A percentile compares a stretch with the other conserved stretches of the same genome.
Conservation (phyloP, 2,329 filamentous ascomycete genomes). For the Claviceps humidiphila region DNA sequence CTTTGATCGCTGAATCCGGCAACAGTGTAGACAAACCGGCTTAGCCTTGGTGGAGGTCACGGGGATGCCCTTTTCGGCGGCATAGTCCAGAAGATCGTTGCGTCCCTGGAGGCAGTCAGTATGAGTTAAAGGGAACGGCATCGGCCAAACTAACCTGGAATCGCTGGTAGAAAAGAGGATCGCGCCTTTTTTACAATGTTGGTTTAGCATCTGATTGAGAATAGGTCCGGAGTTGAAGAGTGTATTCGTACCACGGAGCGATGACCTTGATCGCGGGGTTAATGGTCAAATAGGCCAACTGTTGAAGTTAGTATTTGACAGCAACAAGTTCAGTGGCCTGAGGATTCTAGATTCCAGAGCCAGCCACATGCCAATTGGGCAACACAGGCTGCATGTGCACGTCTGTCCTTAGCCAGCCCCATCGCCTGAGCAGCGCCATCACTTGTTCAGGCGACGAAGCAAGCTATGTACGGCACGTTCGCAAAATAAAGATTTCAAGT, state of each 20-base stretch:
- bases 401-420: neutral
- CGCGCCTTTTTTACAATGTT: neutral
- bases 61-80: slow-evolving; percentile 1
- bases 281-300: slow-evolving; percentile 1
- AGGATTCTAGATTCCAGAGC: neutral
- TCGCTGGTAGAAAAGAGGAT: slow-evolving; percentile 1
- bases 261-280: slow-evolving; percentile 2
- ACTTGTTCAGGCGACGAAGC: neutral
- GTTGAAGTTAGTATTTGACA: neutral
- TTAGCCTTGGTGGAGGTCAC: slow-evolving; percentile 3
- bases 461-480: neutral
- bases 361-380: neutral
- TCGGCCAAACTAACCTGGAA: neutral
- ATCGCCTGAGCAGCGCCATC: neutral
- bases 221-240: neutral
- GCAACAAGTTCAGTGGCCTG: neutral
- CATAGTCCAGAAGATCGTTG: slow-evolving; percentile 1
- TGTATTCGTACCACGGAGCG: slow-evolving; percentile 1
- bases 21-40: neutral
- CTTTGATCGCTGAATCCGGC: neutral
- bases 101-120: slow-evolving; percentile 1
- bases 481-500: neutral
- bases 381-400: neutral
- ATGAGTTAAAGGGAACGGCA: neutral
- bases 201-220: neutral